phyloP scores from a whole-genome alignment of 768 basidiomycete genomes.

The Tricholoma sp. region DNA sequence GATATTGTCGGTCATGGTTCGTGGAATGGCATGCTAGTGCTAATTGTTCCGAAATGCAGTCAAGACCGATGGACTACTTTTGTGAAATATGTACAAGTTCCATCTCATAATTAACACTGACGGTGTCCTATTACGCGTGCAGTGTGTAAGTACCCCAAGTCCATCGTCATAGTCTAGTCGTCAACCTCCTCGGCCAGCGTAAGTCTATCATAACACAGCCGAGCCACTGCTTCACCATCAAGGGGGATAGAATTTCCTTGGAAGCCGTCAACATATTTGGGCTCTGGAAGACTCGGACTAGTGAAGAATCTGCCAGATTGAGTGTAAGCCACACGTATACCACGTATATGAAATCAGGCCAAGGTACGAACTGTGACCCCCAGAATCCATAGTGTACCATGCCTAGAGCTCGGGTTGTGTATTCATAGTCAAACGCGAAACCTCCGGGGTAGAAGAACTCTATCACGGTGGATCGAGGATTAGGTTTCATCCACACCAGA shows the following conservation, averaged over 20 bases:
- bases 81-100: neutral
- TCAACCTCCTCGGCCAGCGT: slow-evolving; percentile 56
- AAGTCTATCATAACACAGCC: slow-evolving; percentile 52
- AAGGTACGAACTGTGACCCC: slow-evolving; percentile 51
- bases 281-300: slow-evolving; percentile 61
- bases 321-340: neutral
- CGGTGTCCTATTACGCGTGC: neutral
- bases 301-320: slow-evolving; percentile 56
- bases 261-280: slow-evolving; percentile 83
- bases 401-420: slow-evolving; percentile 73
- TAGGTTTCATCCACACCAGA: slow-evolving; percentile 89
- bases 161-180: slow-evolving; percentile 33
- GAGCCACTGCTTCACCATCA: slow-evolving; percentile 64
- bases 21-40: no score
- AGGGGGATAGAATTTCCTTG: slow-evolving; percentile 83
- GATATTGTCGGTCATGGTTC: no score
- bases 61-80: neutral
- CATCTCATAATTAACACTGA: neutral
- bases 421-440: slow-evolving; percentile 85
- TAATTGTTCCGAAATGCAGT: no score
- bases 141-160: neutral
- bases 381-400: slow-evolving; percentile 86
- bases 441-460: slow-evolving; percentile 87
- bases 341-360: neutral
- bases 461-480: slow-evolving; percentile 78